Percentiles rank a stretch among this genome's conserved stretches.
Conservation (phyloP, 2,329 filamentous ascomycete species). For the Ophiostoma tasmaniense region DNA sequence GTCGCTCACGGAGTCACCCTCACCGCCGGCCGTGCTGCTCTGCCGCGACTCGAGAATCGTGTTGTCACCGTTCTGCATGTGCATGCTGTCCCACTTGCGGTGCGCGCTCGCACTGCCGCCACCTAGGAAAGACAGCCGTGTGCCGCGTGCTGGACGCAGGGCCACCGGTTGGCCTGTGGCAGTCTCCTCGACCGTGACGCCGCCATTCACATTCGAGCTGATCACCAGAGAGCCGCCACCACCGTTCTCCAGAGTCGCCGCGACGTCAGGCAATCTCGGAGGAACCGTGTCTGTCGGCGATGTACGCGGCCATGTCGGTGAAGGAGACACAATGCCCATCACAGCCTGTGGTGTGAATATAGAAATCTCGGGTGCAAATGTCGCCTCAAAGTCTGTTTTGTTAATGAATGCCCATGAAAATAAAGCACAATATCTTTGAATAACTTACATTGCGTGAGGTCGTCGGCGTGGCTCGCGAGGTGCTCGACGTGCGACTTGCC, state of each 20-base stretch:
- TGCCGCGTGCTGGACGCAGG: conserved; percentile 41
- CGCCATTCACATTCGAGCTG: conserved; percentile 14
- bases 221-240: background rate
- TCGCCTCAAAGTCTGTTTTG: conserved; percentile 49
- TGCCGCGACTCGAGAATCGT: conserved; percentile 11
- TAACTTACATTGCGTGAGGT: conserved; percentile 59
- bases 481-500: conserved; percentile 53
- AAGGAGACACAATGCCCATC: conserved; percentile 30
- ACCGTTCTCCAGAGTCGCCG: conserved; percentile 29
- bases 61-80: conserved; percentile 8
- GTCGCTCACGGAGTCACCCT: conserved; percentile 26
- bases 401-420: no score
- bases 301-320: conserved; percentile 42
- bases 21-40: conserved; percentile 21
- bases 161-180: conserved; percentile 44
- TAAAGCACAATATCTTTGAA: no score
- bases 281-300: conserved; percentile 33
- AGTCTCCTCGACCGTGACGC: conserved; percentile 35
- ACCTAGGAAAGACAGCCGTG: conserved; percentile 49
- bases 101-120: conserved; percentile 31
- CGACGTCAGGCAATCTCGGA: conserved; percentile 26
- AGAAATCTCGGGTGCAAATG: conserved; percentile 57
- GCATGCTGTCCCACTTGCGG: conserved; percentile 18
- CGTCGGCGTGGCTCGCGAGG: conserved; percentile 47
- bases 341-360: conserved; percentile 46